These are phyloP conservation scores for Xylaria grammica DNA, from an alignment of 495 filamentous ascomycete genomes.

Conservation along the genomic window DNA sequence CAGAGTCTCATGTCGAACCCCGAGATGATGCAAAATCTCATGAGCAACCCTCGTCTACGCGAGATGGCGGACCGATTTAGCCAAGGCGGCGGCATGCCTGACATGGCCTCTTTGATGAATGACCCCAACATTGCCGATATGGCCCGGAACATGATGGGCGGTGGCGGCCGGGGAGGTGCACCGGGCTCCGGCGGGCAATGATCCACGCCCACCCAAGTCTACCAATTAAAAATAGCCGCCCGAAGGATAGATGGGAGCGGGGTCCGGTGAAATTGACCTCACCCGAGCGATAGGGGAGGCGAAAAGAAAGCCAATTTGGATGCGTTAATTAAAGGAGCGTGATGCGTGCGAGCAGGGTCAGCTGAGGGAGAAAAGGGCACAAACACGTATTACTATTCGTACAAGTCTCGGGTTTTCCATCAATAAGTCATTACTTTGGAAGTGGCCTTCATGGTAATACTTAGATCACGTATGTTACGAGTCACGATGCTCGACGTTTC, in stretches of 20 bases:
- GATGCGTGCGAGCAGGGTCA: neutral
- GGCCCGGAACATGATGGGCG: conserved; percentile 82
- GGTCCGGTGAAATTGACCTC: neutral
- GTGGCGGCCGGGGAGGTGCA: conserved; percentile 48
- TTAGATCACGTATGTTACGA: conserved; percentile 19
- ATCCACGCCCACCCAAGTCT: neutral
- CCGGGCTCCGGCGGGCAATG: conserved; percentile 30
- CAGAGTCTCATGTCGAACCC: conserved; percentile 97
- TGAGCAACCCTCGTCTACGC: conserved; percentile 88
- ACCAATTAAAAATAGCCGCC: conserved; percentile 1
- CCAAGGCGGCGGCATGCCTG: conserved; percentile 78
- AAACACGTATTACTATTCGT: neutral
- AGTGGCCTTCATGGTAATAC: conserved; percentile 9
- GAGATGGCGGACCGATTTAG: conserved; percentile 78
- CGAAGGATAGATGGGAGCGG: neutral
- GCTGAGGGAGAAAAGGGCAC: conserved; percentile 3
- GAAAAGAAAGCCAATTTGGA: neutral
- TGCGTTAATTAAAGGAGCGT: conserved; percentile 16
- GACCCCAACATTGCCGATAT: conserved; percentile 92
- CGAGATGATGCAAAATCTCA: conserved; percentile 82
- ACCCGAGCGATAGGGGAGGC: neutral
- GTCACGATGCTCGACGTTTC: conserved; percentile 15
- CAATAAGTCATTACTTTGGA: neutral
- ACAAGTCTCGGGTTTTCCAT: neutral
- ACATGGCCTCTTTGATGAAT: conserved; percentile 79